Evolutionary conservation across 257 asterid species (phyloP).

Genomic region (Coffea canephora): DNA sequence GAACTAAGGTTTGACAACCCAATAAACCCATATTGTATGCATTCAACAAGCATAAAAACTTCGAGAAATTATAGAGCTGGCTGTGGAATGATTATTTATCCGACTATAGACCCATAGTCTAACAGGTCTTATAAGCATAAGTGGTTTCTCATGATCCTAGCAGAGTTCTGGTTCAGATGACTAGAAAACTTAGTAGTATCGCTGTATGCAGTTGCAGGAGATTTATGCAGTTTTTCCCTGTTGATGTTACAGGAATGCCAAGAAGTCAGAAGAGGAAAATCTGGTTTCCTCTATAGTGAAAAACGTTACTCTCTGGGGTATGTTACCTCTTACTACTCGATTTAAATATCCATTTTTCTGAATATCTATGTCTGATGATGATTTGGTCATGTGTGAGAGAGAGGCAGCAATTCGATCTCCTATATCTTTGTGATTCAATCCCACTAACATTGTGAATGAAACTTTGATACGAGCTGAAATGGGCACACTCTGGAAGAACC

Average conservation of each 20-base stretch:
- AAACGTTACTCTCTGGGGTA: conserved; percentile 92
- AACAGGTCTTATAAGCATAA: background rate
- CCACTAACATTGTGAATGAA: background rate
- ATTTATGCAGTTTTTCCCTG: conserved; percentile 2
- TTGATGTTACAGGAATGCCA: conserved; percentile 61
- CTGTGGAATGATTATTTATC: background rate
- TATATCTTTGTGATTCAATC: background rate
- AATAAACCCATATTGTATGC: too few relatives aligned
- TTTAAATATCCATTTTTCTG: background rate
- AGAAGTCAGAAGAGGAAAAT: conserved; percentile 78
- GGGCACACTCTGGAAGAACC: background rate
- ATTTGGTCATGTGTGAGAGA: background rate
- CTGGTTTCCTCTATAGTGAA: conserved; percentile 84
- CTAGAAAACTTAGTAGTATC: background rate
- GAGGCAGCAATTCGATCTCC: background rate
- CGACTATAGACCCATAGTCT: background rate
- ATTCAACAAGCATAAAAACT: background rate
- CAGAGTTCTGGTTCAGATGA: background rate
- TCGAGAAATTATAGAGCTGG: background rate
- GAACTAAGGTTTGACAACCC: background rate
- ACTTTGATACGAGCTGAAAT: background rate
- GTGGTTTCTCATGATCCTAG: background rate
- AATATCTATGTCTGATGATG: background rate
- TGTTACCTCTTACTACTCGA: conserved; percentile 18
- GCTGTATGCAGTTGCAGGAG: background rate